Percentiles rank a stretch among this genome's conserved stretches.
Evolutionary conservation across 129 eudicot species (phyloP).

Genomic region (Apium graveolens): DNA sequence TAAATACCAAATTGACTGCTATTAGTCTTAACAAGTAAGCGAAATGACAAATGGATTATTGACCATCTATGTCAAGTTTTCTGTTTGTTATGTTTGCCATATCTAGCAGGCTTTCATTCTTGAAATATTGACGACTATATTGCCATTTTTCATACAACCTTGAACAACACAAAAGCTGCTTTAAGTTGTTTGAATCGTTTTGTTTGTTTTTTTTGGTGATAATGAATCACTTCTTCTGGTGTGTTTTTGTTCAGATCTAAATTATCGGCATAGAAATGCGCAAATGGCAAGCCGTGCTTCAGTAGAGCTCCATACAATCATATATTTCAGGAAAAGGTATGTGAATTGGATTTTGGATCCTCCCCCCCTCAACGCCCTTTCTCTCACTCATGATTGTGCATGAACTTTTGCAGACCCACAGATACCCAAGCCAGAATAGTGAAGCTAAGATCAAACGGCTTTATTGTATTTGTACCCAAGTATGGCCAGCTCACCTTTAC

Average conservation of each 20-base stretch:
- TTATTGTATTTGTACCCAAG: conserved; percentile 95
- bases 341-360: background rate
- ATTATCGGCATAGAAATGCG: conserved; percentile 93
- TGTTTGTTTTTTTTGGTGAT: background rate
- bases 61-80: no score
- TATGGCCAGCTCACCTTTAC: conserved; percentile 32
- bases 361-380: background rate
- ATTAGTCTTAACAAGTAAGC: no score
- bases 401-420: conserved; percentile 68
- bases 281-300: conserved; percentile 99
- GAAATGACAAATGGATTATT: no score
- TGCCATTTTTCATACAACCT: background rate
- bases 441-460: conserved; percentile 87
- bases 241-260: conserved; percentile 50
- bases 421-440: conserved; percentile 91
- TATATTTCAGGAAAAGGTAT: conserved; percentile 80
- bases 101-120: no score
- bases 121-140: background rate
- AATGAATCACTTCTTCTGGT: background rate
- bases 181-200: background rate
- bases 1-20: no score
- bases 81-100: no score
- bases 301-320: conserved; percentile 89
- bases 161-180: background rate
- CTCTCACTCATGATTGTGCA: conserved; percentile 4